phyloP scores from a whole-genome alignment of 1,284 basidiomycete species.

The Boletus sp. region DNA sequence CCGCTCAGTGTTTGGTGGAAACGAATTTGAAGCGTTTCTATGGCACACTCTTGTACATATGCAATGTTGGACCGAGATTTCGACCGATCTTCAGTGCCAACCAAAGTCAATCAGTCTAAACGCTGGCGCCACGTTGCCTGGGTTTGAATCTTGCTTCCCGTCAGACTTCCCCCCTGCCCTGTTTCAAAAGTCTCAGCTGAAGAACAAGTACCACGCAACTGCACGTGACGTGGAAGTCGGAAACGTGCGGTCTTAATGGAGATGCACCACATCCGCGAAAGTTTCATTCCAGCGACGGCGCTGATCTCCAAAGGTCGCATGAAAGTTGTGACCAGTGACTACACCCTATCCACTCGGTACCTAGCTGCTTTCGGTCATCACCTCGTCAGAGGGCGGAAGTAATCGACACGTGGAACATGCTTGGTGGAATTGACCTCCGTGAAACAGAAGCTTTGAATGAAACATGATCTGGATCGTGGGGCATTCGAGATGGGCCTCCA shows the following conservation, averaged over 20 bases:
- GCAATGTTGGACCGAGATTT: background rate
- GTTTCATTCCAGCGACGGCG: constrained; percentile 13
- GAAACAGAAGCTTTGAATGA: constrained; percentile 14
- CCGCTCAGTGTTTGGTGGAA: constrained; percentile 9
- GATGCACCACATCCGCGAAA: constrained; percentile 22
- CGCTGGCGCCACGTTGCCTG: constrained; percentile 20
- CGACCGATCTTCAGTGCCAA: constrained; percentile 18
- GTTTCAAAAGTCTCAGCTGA: constrained; percentile 21
- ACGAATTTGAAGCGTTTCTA: constrained; percentile 28
- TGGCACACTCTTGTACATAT: too few species aligned
- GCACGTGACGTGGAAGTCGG: constrained; percentile 7
- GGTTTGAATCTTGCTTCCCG: constrained; percentile 19
- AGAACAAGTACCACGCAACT: constrained; percentile 22
- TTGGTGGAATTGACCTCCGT: constrained; percentile 1
- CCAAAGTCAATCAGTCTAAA: constrained; percentile 29
- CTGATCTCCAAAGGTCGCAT: background rate
- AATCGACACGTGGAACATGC: constrained; percentile 19
- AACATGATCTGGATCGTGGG: constrained; percentile 5
- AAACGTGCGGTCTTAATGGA: constrained; percentile 10
- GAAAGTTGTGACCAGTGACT: background rate
- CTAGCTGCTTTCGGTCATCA: background rate
- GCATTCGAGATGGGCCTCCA: constrained; percentile 1
- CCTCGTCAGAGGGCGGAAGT: constrained; percentile 1
- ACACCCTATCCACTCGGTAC: background rate
- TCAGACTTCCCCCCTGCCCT: constrained; percentile 17